Evolutionary conservation across 257 asterid genomes (phyloP).

Genomic region (Solanum lycopersicoides): DNA sequence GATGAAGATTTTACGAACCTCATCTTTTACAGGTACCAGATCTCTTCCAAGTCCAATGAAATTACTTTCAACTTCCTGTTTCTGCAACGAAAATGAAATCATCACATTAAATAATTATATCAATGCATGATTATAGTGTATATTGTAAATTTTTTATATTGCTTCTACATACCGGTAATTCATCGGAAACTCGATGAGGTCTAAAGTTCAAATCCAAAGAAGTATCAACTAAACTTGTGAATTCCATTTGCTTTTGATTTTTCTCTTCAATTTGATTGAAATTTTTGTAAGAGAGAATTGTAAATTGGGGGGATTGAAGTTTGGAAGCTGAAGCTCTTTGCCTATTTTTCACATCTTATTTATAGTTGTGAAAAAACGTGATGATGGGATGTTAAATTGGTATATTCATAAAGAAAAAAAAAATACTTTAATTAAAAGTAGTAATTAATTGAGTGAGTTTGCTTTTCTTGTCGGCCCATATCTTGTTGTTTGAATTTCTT

Average conservation of each 20-base stretch:
- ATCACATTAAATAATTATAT: neutral
- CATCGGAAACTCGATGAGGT: conserved; percentile 38
- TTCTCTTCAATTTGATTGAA: neutral
- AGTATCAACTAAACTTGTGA: conserved; percentile 46
- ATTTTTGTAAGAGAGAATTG: neutral
- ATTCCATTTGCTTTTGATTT: conserved; percentile 38
- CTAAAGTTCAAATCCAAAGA: conserved; percentile 57
- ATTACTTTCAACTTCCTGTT: conserved; percentile 44
- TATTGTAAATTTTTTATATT: neutral
- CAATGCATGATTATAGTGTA: neutral
- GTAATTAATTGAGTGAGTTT: neutral
- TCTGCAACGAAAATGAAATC: conserved; percentile 25
- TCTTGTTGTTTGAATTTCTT: conserved; percentile 11
- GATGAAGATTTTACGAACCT: conserved; percentile 23
- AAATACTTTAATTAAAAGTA: too few species aligned
- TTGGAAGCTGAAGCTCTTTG: neutral
- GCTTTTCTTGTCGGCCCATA: conserved; percentile 14
- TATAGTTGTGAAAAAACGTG: neutral
- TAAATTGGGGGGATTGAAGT: neutral
- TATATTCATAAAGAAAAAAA: too few species aligned
- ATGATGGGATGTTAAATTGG: neutral
- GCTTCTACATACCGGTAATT: conserved; percentile 29
- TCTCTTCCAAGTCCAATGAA: conserved; percentile 42
- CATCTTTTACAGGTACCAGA: conserved; percentile 20
- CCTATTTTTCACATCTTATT: neutral